Conservation (phyloP, 192 early-diverging fungal species). For the Coemansia sp. region DNA sequence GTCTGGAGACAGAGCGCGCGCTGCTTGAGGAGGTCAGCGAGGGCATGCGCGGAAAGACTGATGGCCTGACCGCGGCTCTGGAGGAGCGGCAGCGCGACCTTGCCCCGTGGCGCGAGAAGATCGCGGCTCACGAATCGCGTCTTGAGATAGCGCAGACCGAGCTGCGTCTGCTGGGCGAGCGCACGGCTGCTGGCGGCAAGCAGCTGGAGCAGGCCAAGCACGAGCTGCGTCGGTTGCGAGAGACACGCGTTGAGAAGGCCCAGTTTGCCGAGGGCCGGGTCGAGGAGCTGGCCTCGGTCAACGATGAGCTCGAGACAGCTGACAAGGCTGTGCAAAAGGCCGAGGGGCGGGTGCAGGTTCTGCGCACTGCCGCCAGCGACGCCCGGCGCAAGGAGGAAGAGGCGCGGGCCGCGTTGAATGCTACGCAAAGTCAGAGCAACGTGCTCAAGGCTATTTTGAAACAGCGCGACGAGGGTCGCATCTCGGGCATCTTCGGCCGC, state of each 20-base stretch:
- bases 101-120: conserved; percentile 84
- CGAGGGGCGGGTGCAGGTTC: conserved; percentile 41
- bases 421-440: conserved; percentile 65
- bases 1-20: conserved; percentile 65
- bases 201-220: conserved; percentile 65
- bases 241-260: conserved; percentile 47
- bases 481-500: conserved; percentile 79
- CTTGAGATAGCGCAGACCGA: conserved; percentile 84
- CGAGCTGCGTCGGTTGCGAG: conserved; percentile 49
- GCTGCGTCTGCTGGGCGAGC: conserved; percentile 70
- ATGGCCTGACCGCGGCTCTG: conserved; percentile 75
- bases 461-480: conserved; percentile 69
- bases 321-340: conserved; percentile 46
- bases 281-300: conserved; percentile 50
- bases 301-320: conserved; percentile 57
- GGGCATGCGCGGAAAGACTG: conserved; percentile 85
- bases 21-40: conserved; percentile 76
- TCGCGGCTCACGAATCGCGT: conserved; percentile 68
- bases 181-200: conserved; percentile 54
- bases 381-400: conserved; percentile 72
- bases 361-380: conserved; percentile 32
- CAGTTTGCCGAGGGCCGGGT: conserved; percentile 39
- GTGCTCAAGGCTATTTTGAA: conserved; percentile 69
- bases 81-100: conserved; percentile 82
- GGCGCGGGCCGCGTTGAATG: conserved; percentile 61